Base-by-base conservation (phyloP, 2,329 filamentous ascomycete species). In the Alternaria novae-zelandiae region DNA sequence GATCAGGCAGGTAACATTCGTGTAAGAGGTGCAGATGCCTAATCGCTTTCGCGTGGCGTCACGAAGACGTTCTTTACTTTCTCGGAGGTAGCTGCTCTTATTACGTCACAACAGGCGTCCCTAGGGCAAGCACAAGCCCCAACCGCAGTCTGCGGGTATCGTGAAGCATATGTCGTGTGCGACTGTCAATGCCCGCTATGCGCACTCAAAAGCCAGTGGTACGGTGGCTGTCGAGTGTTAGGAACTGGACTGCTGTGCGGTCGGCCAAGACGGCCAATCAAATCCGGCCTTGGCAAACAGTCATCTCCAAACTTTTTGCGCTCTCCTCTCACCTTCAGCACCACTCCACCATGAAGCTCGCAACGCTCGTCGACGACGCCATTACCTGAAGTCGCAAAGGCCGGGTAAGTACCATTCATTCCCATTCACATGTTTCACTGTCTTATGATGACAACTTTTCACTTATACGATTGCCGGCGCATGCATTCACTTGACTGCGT, bases 401-500 rank as follows among this genome's bases (percentile, higher is more conserved):
- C 59, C 51, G 63, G 63, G 65, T 67, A 65, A 60, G 65, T 67
- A 12, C 15, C 6, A 20, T 21, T 10, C 1, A 25, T 49, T n/a
- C 20, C 6, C 36, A 7, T n/a, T 45, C 13, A 11, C 15, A 25
- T 15, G 10, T 43, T 13, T 20, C 41, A 21, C 12, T 9, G 28
- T 60, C 54, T 57, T 43, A 72, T 73, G 73, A 76, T 74, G 74
- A 75, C 66, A 68, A 45, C 62, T 65, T 67, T 69, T 67, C 54
- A 70, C 71, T 72, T 71, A 71, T 74, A 59, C 68, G 70, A 64
- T 58, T 57, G 63, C 64, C 59, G 65, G 55, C 63, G 63, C 68
- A 70, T 63, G 65, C 73, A 76, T 75, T 77, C 74, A 76, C 60
- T 77, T 78, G 75, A 59, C 67, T 74, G 70, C 65, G 63, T 66